A percentile compares a stretch with the other conserved stretches of the same genome.
Conservation (phyloP, 371 early-diverging fungal genomes). For the Mortierella polycephala region DNA sequence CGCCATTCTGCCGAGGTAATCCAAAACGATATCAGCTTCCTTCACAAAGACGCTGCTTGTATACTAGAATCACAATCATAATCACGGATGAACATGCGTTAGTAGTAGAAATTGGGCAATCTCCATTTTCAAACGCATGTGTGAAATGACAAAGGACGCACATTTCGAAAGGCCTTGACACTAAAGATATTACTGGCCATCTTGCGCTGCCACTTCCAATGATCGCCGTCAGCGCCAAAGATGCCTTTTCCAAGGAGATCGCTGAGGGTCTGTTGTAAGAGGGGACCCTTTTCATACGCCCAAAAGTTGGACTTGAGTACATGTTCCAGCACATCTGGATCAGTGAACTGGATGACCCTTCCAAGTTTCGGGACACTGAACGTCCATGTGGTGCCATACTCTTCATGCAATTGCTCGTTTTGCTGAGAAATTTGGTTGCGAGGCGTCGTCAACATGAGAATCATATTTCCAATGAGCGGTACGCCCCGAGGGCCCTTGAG, state of each 20-base stretch:
- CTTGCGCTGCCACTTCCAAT: conserved; percentile 76
- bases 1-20: conserved; percentile 54
- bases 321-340: conserved; percentile 47
- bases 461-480: conserved; percentile 39
- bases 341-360: conserved; percentile 28
- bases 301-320: conserved; percentile 61
- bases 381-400: conserved; percentile 20
- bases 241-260: conserved; percentile 76
- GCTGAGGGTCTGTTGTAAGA: conserved; percentile 43
- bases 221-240: conserved; percentile 72
- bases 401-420: conserved; percentile 21
- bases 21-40: conserved; percentile 40
- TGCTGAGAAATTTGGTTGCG: conserved; percentile 20
- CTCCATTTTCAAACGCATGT: not conserved
- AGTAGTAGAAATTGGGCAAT: not conserved
- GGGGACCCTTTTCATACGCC: conserved; percentile 67
- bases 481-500: conserved; percentile 35
- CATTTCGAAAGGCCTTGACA: conserved; percentile 76
- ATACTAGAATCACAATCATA: not conserved
- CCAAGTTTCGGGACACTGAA: conserved; percentile 34
- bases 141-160: conserved; percentile 20
- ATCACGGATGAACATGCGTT: not conserved
- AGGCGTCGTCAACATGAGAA: conserved; percentile 20
- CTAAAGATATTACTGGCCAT: conserved; percentile 76
- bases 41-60: conserved; percentile 58